Base-by-base conservation (phyloP, 208 protist species). In the Leishmania guyanensis region DNA sequence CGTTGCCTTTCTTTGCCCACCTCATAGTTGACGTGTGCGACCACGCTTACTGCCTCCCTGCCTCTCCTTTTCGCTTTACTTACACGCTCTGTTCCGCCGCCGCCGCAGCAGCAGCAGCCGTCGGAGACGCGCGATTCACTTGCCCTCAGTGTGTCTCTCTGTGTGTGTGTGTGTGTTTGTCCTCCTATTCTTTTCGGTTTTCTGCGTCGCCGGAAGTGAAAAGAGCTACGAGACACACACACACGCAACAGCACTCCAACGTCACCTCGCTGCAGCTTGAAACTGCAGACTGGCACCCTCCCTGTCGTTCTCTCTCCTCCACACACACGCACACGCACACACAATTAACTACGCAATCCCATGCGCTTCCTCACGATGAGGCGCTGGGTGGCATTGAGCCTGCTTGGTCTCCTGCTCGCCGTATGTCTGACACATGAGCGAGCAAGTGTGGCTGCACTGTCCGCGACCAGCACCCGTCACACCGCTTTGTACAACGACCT, bases 401-500 rank as follows among this genome's bases (percentile, higher is more conserved):
- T 88, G 33, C 54, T 86, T 5, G 68, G 84, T 2, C 78, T 88
- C 64, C 56, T 85, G 29, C 46, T 86, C 8, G 33, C 87, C 8
- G 17, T 85, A 50, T 69, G 73, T 8, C 39, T 86, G 12, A 71
- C 80, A 39, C 72, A 75, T 50, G 69, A 69, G 8, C 77, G 46
- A 2, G 71, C 68, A 70, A 22, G 36, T 20, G 81, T 80, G 26
- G 62, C 83, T 53, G 81, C 76, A 51, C 60, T 79, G 60, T 10
- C 12, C 43, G 60, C 76, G 5, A 80, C 76, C 5, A 77, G 60
- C 60, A 58, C 46, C 26, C 66, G 82, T 64, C 83, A 83, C 68
- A 75, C 78, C 56, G 86, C 93, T 43, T 86, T 97, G 60, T 98
- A 98, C 83, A 82, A 70, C 6, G 87, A 90, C 14, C 87, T 98